phyloP scores from a whole-genome alignment of 257 asterid genomes.

The Primulina tabacum region DNA sequence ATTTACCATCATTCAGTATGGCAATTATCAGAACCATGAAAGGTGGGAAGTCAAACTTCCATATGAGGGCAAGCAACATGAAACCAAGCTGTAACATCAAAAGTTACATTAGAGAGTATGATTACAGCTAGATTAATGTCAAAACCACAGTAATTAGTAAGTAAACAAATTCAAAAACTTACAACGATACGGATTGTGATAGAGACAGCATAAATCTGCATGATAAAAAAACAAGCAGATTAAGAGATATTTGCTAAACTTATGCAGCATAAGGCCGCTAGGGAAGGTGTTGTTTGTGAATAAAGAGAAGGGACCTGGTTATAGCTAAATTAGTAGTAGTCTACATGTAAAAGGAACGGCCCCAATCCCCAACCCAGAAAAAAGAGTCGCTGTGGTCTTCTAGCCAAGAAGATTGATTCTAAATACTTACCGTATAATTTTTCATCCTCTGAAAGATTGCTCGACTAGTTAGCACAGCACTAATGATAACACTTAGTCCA shows the following conservation, averaged over 20 bases:
- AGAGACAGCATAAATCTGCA: conserved; percentile 50
- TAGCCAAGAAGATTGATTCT: neutral
- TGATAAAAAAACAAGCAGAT: neutral
- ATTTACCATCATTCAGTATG: conserved; percentile 42
- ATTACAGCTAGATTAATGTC: neutral
- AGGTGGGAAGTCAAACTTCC: conserved; percentile 48
- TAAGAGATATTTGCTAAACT: neutral
- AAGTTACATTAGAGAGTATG: neutral
- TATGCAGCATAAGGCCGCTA: neutral
- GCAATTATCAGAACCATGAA: conserved; percentile 51
- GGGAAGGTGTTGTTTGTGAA: neutral
- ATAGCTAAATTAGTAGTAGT: too few relatives aligned
- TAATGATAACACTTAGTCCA: conserved; percentile 39
- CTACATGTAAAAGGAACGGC: neutral
- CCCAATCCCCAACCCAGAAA: neutral
- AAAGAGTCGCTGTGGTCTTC: neutral
- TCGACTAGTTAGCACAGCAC: conserved; percentile 44
- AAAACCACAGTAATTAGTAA: neutral
- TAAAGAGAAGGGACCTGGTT: neutral
- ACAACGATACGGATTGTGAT: conserved; percentile 49
- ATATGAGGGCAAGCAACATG: conserved; percentile 32
- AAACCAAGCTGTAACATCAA: conserved; percentile 34
- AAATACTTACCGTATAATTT: conserved; percentile 32
- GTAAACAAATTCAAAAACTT: conserved; percentile 11
- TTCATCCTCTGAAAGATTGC: conserved; percentile 45